Base-by-base conservation (phyloP, 2,329 filamentous ascomycete genomes). In the Knufia petricola region DNA sequence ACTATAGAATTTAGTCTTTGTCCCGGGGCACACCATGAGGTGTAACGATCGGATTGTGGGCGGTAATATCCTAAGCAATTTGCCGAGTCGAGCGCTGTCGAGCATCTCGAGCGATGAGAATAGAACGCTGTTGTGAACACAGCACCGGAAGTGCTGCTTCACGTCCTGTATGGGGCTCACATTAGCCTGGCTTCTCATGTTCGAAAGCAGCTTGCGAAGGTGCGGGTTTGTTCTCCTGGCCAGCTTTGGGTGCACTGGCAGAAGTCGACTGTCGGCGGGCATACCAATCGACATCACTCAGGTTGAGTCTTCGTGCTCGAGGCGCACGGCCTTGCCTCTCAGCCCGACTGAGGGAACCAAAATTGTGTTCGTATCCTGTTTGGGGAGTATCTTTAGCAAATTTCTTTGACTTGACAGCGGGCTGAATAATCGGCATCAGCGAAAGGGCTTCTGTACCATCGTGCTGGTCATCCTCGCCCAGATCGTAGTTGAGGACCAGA, bases 221-320 rank as follows among this genome's bases (percentile, higher is more conserved):
- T 15, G 24, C 23, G 19, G 23, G 32, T 23, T 19, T 20, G n/a
- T 42, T 42, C 26, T 48, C 38, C n/a, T 41, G 37, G 17, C 38
- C 23, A 48, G 24, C 4, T 36, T 36, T 36, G 15, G 10, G 20
- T 15, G 24, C 15, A 19, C 37, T 32, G 15, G 46, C 3, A 41
- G 24, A 23, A 13, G 34, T 15, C 37, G 31, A 32, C 17, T 12
- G 13, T 4, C 36, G 46, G 38, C 49, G 52, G 52, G 57, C 73
- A 72, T 90, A 95, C 92, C 92, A 98, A 67, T 98, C 90, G 66
- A 98, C 87, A 68, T 98, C 92, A 67, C 87, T 95, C 51, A 96
- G 78, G 65, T 96, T 90, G 52, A 98, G 74, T 68, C 94, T 94
- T 61, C 92, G 81, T 50, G 85, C 82, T 55, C 89, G 84, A 65